These are phyloP conservation scores for Nitzschia sp. DNA, from an alignment of 108 stramenopile genomes.

Conservation along the genomic window DNA sequence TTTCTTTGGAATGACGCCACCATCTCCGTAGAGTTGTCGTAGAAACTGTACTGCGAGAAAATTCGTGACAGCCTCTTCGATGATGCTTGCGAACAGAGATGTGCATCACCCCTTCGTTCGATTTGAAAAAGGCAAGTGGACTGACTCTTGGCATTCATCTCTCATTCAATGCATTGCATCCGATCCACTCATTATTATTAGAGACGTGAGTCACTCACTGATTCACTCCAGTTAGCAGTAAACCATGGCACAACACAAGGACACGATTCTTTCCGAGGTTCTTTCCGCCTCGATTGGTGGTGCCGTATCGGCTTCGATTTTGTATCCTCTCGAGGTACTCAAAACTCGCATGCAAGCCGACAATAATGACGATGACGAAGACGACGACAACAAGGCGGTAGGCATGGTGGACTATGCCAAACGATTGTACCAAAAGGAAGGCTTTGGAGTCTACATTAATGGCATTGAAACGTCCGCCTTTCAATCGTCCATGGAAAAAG, in stretches of 20 bases:
- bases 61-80: too few relatives aligned
- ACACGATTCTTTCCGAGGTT: constrained; percentile 66
- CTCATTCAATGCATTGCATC: too few relatives aligned
- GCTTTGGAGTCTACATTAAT: constrained; percentile 55
- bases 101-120: too few relatives aligned
- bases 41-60: too few relatives aligned
- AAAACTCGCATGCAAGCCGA: constrained; percentile 86
- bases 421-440: constrained; percentile 62
- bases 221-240: too few relatives aligned
- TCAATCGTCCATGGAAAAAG: constrained; percentile 87
- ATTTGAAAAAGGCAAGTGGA: too few relatives aligned
- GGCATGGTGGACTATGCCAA: constrained; percentile 62
- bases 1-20: too few relatives aligned
- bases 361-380: constrained; percentile 23
- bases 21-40: too few relatives aligned
- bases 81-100: too few relatives aligned
- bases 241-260: constrained; percentile 21
- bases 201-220: too few relatives aligned
- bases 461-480: constrained; percentile 68
- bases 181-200: too few relatives aligned
- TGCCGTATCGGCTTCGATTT: constrained; percentile 64
- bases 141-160: too few relatives aligned
- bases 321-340: constrained; percentile 85
- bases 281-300: constrained; percentile 69
- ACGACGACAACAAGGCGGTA: constrained; percentile 20